A percentile compares a stretch with the other conserved stretches of the same genome.
phyloP scores from a whole-genome alignment of 495 filamentous ascomycete genomes.

The Xylaria acuta region DNA sequence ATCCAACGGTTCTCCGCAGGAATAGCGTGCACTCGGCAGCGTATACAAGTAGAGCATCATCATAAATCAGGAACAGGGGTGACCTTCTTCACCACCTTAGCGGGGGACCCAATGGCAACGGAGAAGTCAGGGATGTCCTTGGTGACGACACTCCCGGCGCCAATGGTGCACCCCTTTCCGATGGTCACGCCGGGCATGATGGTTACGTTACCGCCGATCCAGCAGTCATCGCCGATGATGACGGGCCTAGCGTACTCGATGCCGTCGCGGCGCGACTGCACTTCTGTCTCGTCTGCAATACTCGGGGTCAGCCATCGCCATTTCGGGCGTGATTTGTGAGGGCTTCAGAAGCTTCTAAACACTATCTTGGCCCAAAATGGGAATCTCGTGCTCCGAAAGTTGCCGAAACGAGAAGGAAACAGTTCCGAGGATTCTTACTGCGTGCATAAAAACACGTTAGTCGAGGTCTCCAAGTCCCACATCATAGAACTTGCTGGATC shows the following conservation, averaged over 20 bases:
- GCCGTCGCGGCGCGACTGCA: conserved; percentile 44
- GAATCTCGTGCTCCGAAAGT: too few species aligned
- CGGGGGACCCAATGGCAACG: conserved; percentile 51
- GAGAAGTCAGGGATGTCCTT: conserved; percentile 53
- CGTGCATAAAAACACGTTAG: background rate
- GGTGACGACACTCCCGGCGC: conserved; percentile 56
- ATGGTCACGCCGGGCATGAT: conserved; percentile 57
- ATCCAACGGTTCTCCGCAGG: background rate
- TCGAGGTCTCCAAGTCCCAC: background rate
- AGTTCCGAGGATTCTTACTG: too few species aligned
- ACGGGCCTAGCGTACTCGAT: conserved; percentile 47
- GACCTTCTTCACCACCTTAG: conserved; percentile 49
- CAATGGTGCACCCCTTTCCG: conserved; percentile 53
- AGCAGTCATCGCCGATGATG: conserved; percentile 55
- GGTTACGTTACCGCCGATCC: conserved; percentile 51
- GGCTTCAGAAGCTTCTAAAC: too few species aligned
- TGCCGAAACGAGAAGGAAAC: too few species aligned
- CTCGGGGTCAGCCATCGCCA: too few species aligned
- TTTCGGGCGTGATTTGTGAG: too few species aligned
- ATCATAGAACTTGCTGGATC: background rate
- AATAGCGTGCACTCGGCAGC: background rate
- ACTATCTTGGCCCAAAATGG: too few species aligned
- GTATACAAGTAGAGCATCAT: background rate
- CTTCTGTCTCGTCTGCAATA: conserved; percentile 53
- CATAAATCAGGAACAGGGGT: conserved; percentile 33